These are phyloP conservation scores for Diaporthe helianthi DNA, from an alignment of 2,329 filamentous ascomycete species.

Conservation along the genomic window DNA sequence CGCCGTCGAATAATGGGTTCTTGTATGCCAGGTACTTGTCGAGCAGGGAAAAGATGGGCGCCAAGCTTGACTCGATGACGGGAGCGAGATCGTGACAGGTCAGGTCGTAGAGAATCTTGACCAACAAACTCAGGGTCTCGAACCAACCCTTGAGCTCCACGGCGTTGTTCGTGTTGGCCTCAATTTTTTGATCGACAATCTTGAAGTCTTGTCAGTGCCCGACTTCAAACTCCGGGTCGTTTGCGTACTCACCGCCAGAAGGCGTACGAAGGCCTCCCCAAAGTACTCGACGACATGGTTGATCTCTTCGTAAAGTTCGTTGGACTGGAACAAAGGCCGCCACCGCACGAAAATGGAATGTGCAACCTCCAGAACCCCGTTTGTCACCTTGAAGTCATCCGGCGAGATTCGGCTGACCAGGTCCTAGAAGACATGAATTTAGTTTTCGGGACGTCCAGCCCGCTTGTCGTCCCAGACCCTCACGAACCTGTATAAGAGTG, in stretches of 20 bases:
- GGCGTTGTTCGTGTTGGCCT: slow-evolving; percentile 78
- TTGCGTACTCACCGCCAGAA: slow-evolving; percentile 69
- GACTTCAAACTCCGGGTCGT: too few species aligned
- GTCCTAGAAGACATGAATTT: slow-evolving; percentile 61
- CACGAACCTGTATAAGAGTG: slow-evolving; percentile 80
- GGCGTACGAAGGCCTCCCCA: slow-evolving; percentile 79
- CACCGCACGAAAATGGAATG: slow-evolving; percentile 98
- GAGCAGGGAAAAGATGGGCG: slow-evolving; percentile 76
- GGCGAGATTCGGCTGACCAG: slow-evolving; percentile 86
- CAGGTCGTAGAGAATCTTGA: slow-evolving; percentile 94
- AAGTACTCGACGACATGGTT: slow-evolving; percentile 93
- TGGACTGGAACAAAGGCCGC: slow-evolving; percentile 91
- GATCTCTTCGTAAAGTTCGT: slow-evolving; percentile 93
- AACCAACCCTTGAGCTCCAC: slow-evolving; percentile 78
- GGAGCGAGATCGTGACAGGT: slow-evolving; percentile 97
- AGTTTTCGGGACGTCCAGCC: background rate
- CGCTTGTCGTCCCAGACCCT: background rate
- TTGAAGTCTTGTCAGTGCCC: slow-evolving; percentile 40
- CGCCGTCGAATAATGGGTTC: slow-evolving; percentile 80
- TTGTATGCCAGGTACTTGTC: slow-evolving; percentile 94
- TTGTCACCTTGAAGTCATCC: slow-evolving; percentile 83
- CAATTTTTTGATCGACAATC: slow-evolving; percentile 75
- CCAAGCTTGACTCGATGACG: slow-evolving; percentile 89
- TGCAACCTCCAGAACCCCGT: slow-evolving; percentile 93
- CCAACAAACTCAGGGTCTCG: slow-evolving; percentile 82